phyloP scores from a whole-genome alignment of 495 filamentous ascomycete genomes.

The Chaetomium tenue region DNA sequence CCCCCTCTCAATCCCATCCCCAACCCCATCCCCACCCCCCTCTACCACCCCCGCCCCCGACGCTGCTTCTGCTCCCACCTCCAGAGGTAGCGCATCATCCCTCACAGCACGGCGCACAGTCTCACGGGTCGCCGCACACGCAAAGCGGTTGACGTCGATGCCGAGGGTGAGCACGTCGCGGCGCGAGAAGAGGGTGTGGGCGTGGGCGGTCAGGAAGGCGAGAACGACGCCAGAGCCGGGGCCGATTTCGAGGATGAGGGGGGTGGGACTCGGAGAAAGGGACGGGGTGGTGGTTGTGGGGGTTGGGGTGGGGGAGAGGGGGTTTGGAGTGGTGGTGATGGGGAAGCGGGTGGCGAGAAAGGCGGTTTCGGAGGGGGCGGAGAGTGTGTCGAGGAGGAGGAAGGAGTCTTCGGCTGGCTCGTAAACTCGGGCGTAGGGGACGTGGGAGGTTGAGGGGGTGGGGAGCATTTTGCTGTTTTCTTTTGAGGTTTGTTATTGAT shows the following conservation, averaged over 20 bases:
- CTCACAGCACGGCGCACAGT: slow-evolving; percentile 58
- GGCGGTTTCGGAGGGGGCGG: slow-evolving; percentile 63
- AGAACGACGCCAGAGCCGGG: slow-evolving; percentile 89
- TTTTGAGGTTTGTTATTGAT: not conserved
- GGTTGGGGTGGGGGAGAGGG: slow-evolving; percentile 48
- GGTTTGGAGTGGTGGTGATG: slow-evolving; percentile 25
- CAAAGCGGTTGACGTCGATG: slow-evolving; percentile 77
- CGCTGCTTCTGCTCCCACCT: too few relatives aligned
- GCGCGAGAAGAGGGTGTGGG: slow-evolving; percentile 68
- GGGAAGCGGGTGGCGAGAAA: slow-evolving; percentile 69
- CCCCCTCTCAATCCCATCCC: not conserved
- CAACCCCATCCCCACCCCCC: not conserved
- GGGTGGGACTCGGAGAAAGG: not conserved
- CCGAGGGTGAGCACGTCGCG: slow-evolving; percentile 67
- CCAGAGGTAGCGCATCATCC: slow-evolving; percentile 18
- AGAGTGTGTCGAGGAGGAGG: slow-evolving; percentile 89
- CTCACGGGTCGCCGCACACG: slow-evolving; percentile 64
- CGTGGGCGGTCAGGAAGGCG: slow-evolving; percentile 78
- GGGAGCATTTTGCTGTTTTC: slow-evolving; percentile 64
- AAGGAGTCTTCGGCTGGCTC: slow-evolving; percentile 94
- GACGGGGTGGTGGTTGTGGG: slow-evolving; percentile 39
- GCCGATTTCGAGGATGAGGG: slow-evolving; percentile 76
- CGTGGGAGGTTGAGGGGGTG: slow-evolving; percentile 87
- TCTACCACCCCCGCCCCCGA: not conserved
- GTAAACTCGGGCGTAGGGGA: slow-evolving; percentile 81